Conservation (phyloP, 805 yeast genomes). For the Myxozyma mucilagina region DNA sequence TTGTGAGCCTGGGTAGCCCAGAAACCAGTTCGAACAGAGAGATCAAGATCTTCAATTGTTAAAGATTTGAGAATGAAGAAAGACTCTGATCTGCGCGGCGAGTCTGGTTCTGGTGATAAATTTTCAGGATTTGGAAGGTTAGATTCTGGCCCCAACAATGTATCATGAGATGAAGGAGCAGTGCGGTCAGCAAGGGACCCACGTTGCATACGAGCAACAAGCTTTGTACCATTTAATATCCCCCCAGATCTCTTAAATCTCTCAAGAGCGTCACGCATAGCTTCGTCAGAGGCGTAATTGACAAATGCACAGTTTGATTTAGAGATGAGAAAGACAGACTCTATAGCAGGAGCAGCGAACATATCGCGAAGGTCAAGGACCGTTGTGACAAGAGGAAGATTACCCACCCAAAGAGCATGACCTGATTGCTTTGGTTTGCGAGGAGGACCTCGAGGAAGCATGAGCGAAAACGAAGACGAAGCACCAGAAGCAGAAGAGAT, state of each 20-base stretch:
- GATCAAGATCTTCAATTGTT: slow-evolving; percentile 42
- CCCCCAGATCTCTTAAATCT: slow-evolving; percentile 37
- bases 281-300: slow-evolving; percentile 39
- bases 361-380: slow-evolving; percentile 41
- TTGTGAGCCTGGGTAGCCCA: slow-evolving; percentile 49
- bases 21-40: slow-evolving; percentile 39
- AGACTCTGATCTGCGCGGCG: slow-evolving; percentile 28
- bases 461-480: neutral
- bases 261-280: slow-evolving; percentile 39
- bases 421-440: slow-evolving; percentile 45
- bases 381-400: slow-evolving; percentile 42
- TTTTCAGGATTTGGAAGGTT: neutral
- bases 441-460: slow-evolving; percentile 44
- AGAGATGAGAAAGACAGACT: slow-evolving; percentile 44
- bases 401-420: slow-evolving; percentile 52
- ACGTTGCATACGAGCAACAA: slow-evolving; percentile 38
- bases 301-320: slow-evolving; percentile 48
- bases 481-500: neutral
- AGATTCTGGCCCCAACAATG: neutral
- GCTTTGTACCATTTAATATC: slow-evolving; percentile 39
- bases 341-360: slow-evolving; percentile 43
- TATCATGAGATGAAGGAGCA: slow-evolving; percentile 9
- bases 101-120: neutral
- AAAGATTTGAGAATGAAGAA: slow-evolving; percentile 46
- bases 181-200: slow-evolving; percentile 27